phyloP scores from a whole-genome alignment of 2,329 filamentous ascomycete genomes.

The Botrytis aclada region DNA sequence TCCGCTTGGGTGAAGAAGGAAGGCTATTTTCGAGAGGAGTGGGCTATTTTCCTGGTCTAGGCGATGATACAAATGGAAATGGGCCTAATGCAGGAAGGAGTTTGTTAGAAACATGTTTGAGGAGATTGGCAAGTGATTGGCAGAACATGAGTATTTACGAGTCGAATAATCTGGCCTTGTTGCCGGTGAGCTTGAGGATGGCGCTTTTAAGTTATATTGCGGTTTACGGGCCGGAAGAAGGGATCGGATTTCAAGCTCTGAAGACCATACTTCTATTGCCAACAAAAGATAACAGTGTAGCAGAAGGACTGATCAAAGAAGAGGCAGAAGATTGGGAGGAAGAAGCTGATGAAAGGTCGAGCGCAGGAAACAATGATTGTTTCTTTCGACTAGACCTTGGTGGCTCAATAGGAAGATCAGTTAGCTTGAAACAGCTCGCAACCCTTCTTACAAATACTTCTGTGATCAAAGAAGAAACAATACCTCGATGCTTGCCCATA shows the following conservation, averaged over 20 bases:
- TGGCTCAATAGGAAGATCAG: slow-evolving; percentile 48
- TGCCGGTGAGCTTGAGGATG: slow-evolving; percentile 53
- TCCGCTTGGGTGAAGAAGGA: slow-evolving; percentile 17
- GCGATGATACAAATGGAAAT: slow-evolving; percentile 26
- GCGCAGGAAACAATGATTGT: slow-evolving; percentile 43
- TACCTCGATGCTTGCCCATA: slow-evolving; percentile 26
- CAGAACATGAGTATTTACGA: slow-evolving; percentile 54
- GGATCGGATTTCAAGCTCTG: slow-evolving; percentile 51
- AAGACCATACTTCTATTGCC: slow-evolving; percentile 45
- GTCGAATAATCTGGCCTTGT: slow-evolving; percentile 52
- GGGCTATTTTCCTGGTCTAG: slow-evolving; percentile 41
- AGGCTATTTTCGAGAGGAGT: slow-evolving; percentile 35
- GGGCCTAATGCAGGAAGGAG: slow-evolving; percentile 13
- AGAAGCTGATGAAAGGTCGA: slow-evolving; percentile 10
- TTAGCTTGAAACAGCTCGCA: slow-evolving; percentile 52
- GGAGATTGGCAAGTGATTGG: slow-evolving; percentile 53
- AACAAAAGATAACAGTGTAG: neutral
- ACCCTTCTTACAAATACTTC: slow-evolving; percentile 6
- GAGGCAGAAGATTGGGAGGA: slow-evolving; percentile 31
- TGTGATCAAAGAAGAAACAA: slow-evolving; percentile 18
- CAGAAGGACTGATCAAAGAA: neutral
- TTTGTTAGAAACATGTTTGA: slow-evolving; percentile 51
- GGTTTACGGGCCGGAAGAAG: slow-evolving; percentile 42
- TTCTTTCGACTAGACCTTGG: slow-evolving; percentile 54
- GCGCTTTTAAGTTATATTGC: slow-evolving; percentile 52